Evolutionary conservation across 805 yeast genomes (phyloP).

Genomic region (Teunomyces gatunensis): DNA sequence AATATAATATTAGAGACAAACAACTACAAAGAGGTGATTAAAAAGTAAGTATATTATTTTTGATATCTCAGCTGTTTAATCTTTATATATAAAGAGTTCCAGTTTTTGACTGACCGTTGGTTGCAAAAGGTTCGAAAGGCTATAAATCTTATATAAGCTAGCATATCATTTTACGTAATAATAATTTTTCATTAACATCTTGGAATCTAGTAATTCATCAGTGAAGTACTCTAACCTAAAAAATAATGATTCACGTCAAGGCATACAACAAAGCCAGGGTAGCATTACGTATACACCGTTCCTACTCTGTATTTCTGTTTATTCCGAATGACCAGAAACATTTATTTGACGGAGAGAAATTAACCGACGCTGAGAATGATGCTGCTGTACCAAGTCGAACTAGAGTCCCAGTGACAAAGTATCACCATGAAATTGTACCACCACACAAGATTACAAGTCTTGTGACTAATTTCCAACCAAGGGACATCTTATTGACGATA

Average conservation of each 20-base stretch:
- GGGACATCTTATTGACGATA: constrained; percentile 29
- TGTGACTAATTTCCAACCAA: constrained; percentile 24
- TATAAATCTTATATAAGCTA: background rate
- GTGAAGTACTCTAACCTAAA: background rate
- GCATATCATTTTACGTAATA: background rate
- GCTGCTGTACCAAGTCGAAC: constrained; percentile 36
- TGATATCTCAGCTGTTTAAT: no score
- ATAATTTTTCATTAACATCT: background rate
- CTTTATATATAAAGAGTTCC: no score
- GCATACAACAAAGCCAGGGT: background rate
- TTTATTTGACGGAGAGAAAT: constrained; percentile 26
- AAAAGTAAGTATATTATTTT: background rate
- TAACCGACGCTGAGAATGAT: constrained; percentile 26
- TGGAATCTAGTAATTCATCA: background rate
- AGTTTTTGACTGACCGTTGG: background rate
- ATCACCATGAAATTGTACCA: constrained; percentile 27
- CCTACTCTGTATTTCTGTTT: constrained; percentile 17
- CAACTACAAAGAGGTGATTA: background rate
- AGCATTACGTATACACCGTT: background rate
- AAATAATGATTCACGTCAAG: background rate
- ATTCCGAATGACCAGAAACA: constrained; percentile 27
- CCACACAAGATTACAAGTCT: constrained; percentile 37
- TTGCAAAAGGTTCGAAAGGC: background rate
- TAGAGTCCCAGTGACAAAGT: constrained; percentile 11
- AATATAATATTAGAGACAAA: background rate